Percentiles rank a stretch among this genome's conserved stretches.
Evolutionary conservation across 352 stramenopile species (phyloP).

Genomic region (Peronospora belbahrii): DNA sequence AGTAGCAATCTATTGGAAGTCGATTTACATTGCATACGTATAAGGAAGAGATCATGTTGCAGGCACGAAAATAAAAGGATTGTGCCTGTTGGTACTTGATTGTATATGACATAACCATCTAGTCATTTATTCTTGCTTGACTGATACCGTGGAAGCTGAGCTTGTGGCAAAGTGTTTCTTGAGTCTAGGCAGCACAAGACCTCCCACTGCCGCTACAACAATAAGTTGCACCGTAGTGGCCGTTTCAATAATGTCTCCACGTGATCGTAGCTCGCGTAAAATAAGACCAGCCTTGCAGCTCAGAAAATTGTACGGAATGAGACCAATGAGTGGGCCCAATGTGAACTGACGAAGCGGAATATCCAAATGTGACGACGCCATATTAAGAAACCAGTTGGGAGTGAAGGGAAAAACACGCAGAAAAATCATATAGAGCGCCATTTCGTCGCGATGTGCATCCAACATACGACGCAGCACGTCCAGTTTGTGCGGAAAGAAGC

Average conservation of each 20-base stretch:
- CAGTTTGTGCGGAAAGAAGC: conserved; percentile 47
- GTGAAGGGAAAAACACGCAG: conserved; percentile 77
- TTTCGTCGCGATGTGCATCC: conserved; percentile 60
- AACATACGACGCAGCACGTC: conserved; percentile 43
- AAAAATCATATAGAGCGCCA: conserved; percentile 80
- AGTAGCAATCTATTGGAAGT: no score
- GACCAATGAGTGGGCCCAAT: conserved; percentile 49
- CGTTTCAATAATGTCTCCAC: conserved; percentile 73
- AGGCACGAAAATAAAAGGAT: no score
- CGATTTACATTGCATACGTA: no score
- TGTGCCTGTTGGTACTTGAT: no score
- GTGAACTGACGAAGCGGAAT: conserved; percentile 61
- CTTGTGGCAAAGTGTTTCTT: conserved; percentile 53
- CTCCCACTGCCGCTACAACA: conserved; percentile 52
- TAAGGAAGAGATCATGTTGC: no score
- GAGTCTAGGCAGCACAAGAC: conserved; percentile 48
- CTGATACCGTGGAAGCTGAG: conserved; percentile 5
- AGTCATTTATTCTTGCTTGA: conserved; percentile 26
- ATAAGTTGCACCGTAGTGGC: conserved; percentile 66
- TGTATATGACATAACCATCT: conserved; percentile 20
- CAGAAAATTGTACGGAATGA: conserved; percentile 82
- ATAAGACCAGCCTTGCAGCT: conserved; percentile 77
- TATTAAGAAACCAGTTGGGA: conserved; percentile 84
- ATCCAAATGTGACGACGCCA: conserved; percentile 64
- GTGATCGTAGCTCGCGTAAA: conserved; percentile 55